Conservation (phyloP, 345 rosid species). For the Psidium friedrichsthalianum region DNA sequence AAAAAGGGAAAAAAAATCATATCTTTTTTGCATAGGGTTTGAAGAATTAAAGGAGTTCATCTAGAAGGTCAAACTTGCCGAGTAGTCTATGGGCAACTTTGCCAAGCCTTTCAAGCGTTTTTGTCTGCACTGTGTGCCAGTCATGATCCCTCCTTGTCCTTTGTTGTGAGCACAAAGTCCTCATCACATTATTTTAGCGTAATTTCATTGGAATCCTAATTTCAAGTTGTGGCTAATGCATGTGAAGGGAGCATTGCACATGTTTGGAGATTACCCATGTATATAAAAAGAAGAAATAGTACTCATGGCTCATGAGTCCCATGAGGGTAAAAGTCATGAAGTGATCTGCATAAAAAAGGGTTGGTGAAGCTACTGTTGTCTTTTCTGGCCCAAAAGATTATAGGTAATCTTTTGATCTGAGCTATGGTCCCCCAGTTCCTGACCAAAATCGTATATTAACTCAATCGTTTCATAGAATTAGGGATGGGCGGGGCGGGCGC, state of each 20-base stretch:
- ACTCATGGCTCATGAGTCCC: background rate
- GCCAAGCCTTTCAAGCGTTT: background rate
- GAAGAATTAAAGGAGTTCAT: background rate
- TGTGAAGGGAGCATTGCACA: background rate
- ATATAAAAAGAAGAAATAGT: background rate
- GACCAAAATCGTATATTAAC: background rate
- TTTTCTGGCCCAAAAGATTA: background rate
- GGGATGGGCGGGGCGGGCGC: background rate
- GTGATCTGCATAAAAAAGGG: background rate
- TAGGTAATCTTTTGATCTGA: background rate
- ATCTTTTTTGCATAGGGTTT: background rate
- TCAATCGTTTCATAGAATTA: background rate
- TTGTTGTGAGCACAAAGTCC: background rate
- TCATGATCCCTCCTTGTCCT: background rate
- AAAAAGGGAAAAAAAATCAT: background rate
- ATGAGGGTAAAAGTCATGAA: background rate
- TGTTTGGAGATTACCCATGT: background rate
- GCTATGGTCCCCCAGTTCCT: background rate
- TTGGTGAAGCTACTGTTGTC: background rate
- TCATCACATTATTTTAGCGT: background rate
- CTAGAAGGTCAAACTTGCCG: conserved; percentile 2
- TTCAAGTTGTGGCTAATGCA: background rate
- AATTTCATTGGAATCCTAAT: background rate
- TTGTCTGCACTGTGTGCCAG: background rate
- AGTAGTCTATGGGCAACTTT: background rate